Conservation (phyloP, 306 rosid genomes). For the Alnus glutinosa region DNA sequence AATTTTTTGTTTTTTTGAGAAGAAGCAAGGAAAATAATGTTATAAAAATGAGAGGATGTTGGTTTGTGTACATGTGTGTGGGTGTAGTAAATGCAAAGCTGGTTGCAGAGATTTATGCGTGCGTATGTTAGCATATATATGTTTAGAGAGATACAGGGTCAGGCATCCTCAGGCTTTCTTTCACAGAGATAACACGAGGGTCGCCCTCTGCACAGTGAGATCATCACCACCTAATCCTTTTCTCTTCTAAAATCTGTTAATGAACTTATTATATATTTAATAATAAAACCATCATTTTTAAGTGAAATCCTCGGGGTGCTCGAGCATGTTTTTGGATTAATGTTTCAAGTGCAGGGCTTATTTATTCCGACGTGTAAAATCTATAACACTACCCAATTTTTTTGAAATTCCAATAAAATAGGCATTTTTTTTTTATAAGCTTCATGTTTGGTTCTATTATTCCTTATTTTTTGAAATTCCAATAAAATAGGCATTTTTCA, state of each 20-base stretch:
- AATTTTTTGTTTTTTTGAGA: not conserved
- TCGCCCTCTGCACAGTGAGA: constrained; percentile 8
- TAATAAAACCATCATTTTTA: too few species aligned
- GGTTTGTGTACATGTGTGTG: not conserved
- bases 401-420: too few species aligned
- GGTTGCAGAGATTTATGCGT: constrained; percentile 40
- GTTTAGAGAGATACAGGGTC: not conserved
- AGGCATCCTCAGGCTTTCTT: not conserved
- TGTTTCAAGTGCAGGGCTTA: too few species aligned
- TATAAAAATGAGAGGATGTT: not conserved
- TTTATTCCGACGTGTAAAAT: too few species aligned
- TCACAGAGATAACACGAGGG: constrained; percentile 16
- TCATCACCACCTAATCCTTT: constrained; percentile 14
- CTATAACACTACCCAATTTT: too few species aligned
- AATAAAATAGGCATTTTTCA: too few species aligned
- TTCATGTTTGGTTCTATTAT: too few species aligned
- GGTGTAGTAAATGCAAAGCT: constrained; percentile 28
- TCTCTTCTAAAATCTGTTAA: not conserved
- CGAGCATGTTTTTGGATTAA: too few species aligned
- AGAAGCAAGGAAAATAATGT: not conserved
- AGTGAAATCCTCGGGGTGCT: too few species aligned
- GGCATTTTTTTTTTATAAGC: too few species aligned
- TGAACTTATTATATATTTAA: too few species aligned
- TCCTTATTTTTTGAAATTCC: too few species aligned
- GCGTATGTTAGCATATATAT: constrained; percentile 39